These are phyloP conservation scores for Backusella tarrabulga DNA, from an alignment of 192 early-diverging fungal species.

Conservation along the genomic window DNA sequence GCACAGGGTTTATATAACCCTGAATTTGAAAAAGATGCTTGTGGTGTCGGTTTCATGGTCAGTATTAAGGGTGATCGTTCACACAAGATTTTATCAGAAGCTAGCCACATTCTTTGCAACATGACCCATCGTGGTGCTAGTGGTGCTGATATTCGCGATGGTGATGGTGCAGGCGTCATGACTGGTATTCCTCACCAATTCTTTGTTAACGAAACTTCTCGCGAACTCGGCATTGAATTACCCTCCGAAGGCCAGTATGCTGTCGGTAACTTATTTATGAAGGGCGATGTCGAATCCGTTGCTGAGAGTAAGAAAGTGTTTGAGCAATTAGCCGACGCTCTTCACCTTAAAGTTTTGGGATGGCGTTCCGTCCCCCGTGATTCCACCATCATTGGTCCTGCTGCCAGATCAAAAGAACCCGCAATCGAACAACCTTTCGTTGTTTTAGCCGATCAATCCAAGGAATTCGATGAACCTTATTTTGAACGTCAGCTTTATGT, in stretches of 20 bases:
- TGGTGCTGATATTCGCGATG: slow-evolving; percentile 92
- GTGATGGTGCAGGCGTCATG: slow-evolving; percentile 99
- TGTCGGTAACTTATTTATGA: slow-evolving; percentile 95
- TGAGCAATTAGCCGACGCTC: slow-evolving; percentile 73
- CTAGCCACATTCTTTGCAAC: slow-evolving; percentile 91
- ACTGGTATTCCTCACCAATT: slow-evolving; percentile 90
- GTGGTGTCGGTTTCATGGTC: slow-evolving; percentile 97
- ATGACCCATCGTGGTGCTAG: slow-evolving; percentile 98
- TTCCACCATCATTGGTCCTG: slow-evolving; percentile 86
- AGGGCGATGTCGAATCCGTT: slow-evolving; percentile 60
- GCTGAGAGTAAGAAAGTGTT: slow-evolving; percentile 73
- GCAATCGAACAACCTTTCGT: slow-evolving; percentile 92
- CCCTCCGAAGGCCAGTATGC: slow-evolving; percentile 87
- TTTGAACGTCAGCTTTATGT: slow-evolving; percentile 90
- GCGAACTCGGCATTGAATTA: slow-evolving; percentile 60
- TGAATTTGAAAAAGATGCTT: slow-evolving; percentile 88
- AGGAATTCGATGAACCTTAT: slow-evolving; percentile 47
- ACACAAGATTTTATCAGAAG: slow-evolving; percentile 90
- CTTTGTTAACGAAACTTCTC: slow-evolving; percentile 61
- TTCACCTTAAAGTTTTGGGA: slow-evolving; percentile 76
- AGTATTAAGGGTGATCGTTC: slow-evolving; percentile 84
- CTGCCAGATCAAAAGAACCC: slow-evolving; percentile 87
- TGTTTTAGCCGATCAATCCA: slow-evolving; percentile 46
- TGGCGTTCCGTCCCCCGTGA: slow-evolving; percentile 91
- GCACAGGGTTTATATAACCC: slow-evolving; percentile 90